Base-by-base conservation (phyloP, 768 basidiomycete species). In the Lentinula guzmanii region DNA sequence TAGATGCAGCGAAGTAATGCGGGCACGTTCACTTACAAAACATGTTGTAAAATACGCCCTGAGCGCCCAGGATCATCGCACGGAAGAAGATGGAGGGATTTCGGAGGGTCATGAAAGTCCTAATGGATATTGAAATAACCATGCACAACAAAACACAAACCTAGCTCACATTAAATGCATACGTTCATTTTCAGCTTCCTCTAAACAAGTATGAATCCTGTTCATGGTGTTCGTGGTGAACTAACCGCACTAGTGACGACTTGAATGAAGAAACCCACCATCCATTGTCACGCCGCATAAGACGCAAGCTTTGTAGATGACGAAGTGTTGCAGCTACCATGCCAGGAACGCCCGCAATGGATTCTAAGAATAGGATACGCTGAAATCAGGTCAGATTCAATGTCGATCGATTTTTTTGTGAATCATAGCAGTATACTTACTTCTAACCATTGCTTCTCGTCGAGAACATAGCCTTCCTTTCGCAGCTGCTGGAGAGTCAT, bases 111-210 rank as follows among this genome's bases (percentile, higher is more conserved):
- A 98, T 92, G 77, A 98, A 99, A 1, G 95, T 97, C 86, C 92
- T 91, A 60, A 60, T 65, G 16, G n/a, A 41, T 24, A 41, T 39
- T 56, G 41, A 33, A n/a, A 42, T 18, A 45, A 57, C 66, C 9
- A 33, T 10, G 24, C 18, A 53, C 51, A 33, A 59, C 4, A 34
- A 63, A 21, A 63, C 61, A 55, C 58, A 39, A 33, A 28, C 16
- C 35, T 8, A 31, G 71, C 82, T 68, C 62, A 91, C 90, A 95
- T 90, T 57, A 95, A 79, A 72, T 96, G 94, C 92, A 97, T 96
- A 39, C 96, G 80, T 76, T 99, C 96, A 70, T 98, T 98, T 70
- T 98, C 94, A 11, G 95, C 94, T 76, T 97, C 96, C 70, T 94
- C 90, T 16, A 97, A 77, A 48, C 93, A 83, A 5, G 93, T 95